These are phyloP conservation scores for Exophiala mesophila DNA, from an alignment of 2,329 filamentous ascomycete species.

Conservation along the genomic window DNA sequence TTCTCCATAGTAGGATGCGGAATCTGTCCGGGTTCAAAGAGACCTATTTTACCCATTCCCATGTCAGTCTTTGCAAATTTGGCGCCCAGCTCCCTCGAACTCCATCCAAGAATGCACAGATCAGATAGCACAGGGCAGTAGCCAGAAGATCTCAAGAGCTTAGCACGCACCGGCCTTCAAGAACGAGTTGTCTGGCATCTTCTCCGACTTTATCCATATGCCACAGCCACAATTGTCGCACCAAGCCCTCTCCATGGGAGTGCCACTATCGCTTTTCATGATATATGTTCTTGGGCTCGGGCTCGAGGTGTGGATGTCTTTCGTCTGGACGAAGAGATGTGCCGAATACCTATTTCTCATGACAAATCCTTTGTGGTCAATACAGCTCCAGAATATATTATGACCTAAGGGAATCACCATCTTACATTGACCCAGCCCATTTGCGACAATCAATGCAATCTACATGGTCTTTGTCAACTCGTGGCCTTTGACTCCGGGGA, in stretches of 20 bases:
- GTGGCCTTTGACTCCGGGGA: too few relatives aligned
- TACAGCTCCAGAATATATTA: too few relatives aligned
- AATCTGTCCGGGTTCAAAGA: conserved; percentile 12
- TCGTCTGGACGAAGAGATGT: conserved; percentile 7
- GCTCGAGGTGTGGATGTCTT: conserved; percentile 1
- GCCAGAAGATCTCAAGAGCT: too few relatives aligned
- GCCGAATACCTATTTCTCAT: too few relatives aligned
- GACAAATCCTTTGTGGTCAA: too few relatives aligned
- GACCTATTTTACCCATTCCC: not conserved
- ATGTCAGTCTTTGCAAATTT: not conserved
- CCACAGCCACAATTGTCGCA: conserved; percentile 14
- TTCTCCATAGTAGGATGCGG: conserved; percentile 11
- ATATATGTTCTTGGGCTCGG: conserved; percentile 7
- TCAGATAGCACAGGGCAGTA: too few relatives aligned
- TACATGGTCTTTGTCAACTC: conserved; percentile 1
- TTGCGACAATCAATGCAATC: conserved; percentile 12
- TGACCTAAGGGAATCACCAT: too few relatives aligned
- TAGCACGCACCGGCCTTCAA: conserved; percentile 11
- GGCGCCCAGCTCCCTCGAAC: too few relatives aligned
- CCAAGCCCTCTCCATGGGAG: conserved; percentile 8
- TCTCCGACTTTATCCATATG: conserved; percentile 6
- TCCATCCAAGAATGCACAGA: too few relatives aligned
- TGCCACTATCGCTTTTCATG: conserved; percentile 5
- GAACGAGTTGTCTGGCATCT: conserved; percentile 7
- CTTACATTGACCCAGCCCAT: conserved; percentile 10